Conservation (phyloP, 1,284 basidiomycete genomes). For the Melampsora medusae region DNA sequence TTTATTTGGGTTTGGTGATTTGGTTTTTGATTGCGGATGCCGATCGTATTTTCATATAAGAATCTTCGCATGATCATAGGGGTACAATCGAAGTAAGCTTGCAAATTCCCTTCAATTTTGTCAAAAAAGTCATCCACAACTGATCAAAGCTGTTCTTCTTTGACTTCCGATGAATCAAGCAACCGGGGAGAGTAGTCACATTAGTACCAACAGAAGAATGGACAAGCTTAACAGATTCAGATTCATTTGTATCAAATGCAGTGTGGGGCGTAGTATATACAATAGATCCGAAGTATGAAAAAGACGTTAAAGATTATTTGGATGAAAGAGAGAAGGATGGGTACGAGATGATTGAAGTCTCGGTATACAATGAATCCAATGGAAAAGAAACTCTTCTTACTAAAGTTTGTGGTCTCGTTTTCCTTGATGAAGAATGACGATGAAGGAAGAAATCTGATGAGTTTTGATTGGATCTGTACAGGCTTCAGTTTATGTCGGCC, state of each 20-base stretch:
- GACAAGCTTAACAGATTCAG: constrained; percentile 4
- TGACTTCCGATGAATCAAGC: background rate
- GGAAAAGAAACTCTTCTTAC: constrained; percentile 6
- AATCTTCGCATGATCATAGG: constrained; percentile 41
- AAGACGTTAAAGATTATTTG: constrained; percentile 28
- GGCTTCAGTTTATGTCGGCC: constrained; percentile 38
- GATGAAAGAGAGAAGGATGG: constrained; percentile 42
- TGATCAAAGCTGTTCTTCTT: background rate
- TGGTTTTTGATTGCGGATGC: background rate
- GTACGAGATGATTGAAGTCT: constrained; percentile 31
- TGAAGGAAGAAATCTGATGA: no score
- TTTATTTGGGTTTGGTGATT: background rate
- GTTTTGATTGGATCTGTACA: background rate
- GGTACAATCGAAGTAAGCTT: constrained; percentile 30
- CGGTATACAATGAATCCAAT: constrained; percentile 14
- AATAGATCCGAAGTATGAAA: constrained; percentile 15
- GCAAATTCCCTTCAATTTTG: background rate
- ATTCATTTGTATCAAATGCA: background rate
- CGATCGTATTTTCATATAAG: background rate
- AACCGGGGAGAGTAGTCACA: constrained; percentile 36
- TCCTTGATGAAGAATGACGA: background rate
- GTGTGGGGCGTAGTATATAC: constrained; percentile 41
- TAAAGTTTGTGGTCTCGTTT: background rate
- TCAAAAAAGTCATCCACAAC: background rate
- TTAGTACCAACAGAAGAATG: constrained; percentile 33